Base-by-base conservation (phyloP, 2,329 filamentous ascomycete genomes). In the Penicillium sp. region DNA sequence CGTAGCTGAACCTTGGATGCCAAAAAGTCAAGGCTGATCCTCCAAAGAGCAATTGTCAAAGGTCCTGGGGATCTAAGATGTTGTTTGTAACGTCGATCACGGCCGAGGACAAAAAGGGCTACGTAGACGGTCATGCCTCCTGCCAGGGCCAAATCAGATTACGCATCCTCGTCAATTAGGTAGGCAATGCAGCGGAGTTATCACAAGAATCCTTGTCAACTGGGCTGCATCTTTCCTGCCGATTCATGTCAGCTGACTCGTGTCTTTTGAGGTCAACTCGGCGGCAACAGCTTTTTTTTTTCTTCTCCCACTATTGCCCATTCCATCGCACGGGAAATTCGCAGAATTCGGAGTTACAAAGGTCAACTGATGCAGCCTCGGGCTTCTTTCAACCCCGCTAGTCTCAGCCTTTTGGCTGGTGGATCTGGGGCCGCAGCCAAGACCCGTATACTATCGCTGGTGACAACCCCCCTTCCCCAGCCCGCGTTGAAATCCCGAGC, bases 201-300 rank as follows among this genome's bases (percentile, higher is more conserved):
- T 63, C 50, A 54, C 37, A 53, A 41, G 8, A 39, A 37, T 55
- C n/a, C 51, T 61, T 58, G 51, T 57, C 53, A 68, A 62, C 41
- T 15, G 56, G 54, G 28, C 65, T 63, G 65, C 66, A 66, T 56
- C 57, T 56, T 59, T 49, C 62, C 53, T 39, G 55, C 31, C 45
- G 14, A n/a, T 57, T 41, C 41, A 50, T 66, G 51, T 68, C 63
- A 66, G 64, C 66, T 66, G 66, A 68, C 63, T 57, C 54, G 43
- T 17, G 20, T 12, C 47, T 28, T 35, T 31, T 10, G 31, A 31
- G 31, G 31, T 31, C 35, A 14, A 14, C 31, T 49, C n/a, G 5
- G 42, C 22, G 22, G 42, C 42, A 45, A 28, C 8, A 15, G 15
- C 22, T 22, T 28, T 17, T 47, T 45, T 43, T 25, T 43, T 51